These are phyloP conservation scores for Aspergillus baeticus DNA, from an alignment of 495 filamentous ascomycete species.

Conservation along the genomic window DNA sequence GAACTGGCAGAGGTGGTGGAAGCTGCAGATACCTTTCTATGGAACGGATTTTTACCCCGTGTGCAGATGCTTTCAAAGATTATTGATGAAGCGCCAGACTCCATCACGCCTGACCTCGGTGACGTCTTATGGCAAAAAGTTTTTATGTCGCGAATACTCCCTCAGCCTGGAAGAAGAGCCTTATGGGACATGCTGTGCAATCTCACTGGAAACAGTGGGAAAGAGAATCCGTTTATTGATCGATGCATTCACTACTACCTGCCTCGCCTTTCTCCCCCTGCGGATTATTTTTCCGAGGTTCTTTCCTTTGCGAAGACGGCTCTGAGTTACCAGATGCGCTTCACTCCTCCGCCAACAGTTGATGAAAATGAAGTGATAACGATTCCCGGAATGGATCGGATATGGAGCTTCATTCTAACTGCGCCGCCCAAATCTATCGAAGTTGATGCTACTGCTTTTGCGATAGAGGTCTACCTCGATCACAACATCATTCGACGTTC, in stretches of 20 bases:
- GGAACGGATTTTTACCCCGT: conserved; percentile 47
- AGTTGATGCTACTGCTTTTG: conserved; percentile 59
- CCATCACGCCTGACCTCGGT: conserved; percentile 60
- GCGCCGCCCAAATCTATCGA: conserved; percentile 71
- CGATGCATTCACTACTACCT: conserved; percentile 67
- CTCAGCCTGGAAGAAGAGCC: conserved; percentile 52
- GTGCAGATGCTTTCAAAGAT: conserved; percentile 57
- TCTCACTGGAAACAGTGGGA: conserved; percentile 42
- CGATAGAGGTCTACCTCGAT: conserved; percentile 77
- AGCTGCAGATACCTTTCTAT: conserved; percentile 33
- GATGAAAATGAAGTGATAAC: conserved; percentile 47
- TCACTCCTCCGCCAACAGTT: conserved; percentile 35
- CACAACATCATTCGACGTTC: conserved; percentile 39
- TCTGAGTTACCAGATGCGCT: conserved; percentile 45
- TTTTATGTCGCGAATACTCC: conserved; percentile 58
- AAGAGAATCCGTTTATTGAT: conserved; percentile 62
- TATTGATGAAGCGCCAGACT: conserved; percentile 56
- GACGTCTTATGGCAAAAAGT: conserved; percentile 65
- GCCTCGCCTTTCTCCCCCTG: conserved; percentile 58
- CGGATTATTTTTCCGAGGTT: conserved; percentile 63
- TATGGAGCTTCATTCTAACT: conserved; percentile 81
- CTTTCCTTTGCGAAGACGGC: conserved; percentile 65
- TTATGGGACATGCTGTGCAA: conserved; percentile 66
- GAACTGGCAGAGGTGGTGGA: conserved; percentile 51
- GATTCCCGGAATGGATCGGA: conserved; percentile 66